Percentiles rank a stretch among this genome's conserved stretches.
Conservation (phyloP, 495 filamentous ascomycete species). For the Terfezia boudieri region DNA sequence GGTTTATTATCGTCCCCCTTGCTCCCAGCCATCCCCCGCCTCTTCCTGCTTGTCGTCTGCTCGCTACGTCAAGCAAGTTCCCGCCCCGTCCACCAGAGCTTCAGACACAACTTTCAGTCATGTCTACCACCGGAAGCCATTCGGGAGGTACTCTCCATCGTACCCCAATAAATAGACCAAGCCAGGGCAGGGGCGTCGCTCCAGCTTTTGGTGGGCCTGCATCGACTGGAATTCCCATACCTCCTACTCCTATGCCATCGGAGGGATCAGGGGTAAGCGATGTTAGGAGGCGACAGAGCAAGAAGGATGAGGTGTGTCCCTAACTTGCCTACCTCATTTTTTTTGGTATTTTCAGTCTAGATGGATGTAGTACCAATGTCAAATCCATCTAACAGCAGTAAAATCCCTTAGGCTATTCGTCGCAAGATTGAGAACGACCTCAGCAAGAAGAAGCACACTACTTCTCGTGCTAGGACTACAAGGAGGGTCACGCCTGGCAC, state of each 20-base stretch:
- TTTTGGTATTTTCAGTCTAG: neutral
- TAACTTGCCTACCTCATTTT: neutral
- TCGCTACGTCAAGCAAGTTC: too few species aligned
- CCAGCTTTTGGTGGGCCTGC: neutral
- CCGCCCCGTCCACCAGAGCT: too few species aligned
- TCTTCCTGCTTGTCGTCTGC: too few species aligned
- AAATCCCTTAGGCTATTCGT: conserved; percentile 54
- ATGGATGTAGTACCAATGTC: neutral
- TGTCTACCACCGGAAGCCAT: neutral
- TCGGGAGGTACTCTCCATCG: neutral
- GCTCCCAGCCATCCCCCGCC: too few species aligned
- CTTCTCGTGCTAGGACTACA: conserved; percentile 51
- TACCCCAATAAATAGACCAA: neutral
- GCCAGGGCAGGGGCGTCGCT: neutral
- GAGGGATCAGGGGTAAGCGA: conserved; percentile 58
- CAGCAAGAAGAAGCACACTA: conserved; percentile 78
- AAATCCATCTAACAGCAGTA: neutral
- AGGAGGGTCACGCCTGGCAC: conserved; percentile 91
- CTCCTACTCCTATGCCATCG: conserved; percentile 10
- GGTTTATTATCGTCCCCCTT: too few species aligned
- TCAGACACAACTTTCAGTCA: neutral
- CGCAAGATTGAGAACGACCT: conserved; percentile 92
- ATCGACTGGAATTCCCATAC: conserved; percentile 10
- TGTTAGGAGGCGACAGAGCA: conserved; percentile 81
- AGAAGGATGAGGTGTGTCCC: conserved; percentile 80